Evolutionary conservation across 257 asterid species (phyloP).

Genomic region (Rehmannia glutinosa): DNA sequence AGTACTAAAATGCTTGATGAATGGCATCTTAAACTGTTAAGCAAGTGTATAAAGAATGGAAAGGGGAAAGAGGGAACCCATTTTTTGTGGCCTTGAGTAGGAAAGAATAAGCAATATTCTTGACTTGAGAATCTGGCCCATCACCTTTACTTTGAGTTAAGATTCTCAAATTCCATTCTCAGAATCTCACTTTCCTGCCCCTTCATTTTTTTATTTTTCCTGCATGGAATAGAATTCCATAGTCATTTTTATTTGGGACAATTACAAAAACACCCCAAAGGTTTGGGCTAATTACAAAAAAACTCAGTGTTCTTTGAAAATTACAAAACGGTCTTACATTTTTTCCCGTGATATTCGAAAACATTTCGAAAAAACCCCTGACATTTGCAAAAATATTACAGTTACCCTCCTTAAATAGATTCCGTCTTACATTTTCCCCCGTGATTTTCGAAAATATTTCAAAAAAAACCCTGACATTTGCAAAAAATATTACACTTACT

Average conservation of each 20-base stretch:
- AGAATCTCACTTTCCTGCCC: slow-evolving; percentile 28
- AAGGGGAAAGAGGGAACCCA: slow-evolving; percentile 47
- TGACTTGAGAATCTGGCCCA: slow-evolving; percentile 66
- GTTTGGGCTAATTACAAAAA: too few relatives aligned
- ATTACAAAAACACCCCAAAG: too few relatives aligned
- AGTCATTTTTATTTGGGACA: slow-evolving; percentile 41
- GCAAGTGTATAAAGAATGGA: slow-evolving; percentile 33
- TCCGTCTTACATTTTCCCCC: too few relatives aligned
- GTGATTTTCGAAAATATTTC: too few relatives aligned
- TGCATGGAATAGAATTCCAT: slow-evolving; percentile 47
- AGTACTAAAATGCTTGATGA: slow-evolving; percentile 23
- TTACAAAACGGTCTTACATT: too few relatives aligned
- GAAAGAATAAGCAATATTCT: slow-evolving; percentile 57
- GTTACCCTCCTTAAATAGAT: too few relatives aligned
- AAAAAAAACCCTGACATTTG: too few relatives aligned
- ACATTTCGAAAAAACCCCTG: too few relatives aligned
- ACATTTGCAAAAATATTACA: too few relatives aligned
- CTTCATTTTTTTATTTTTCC: neutral
- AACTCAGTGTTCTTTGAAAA: too few relatives aligned
- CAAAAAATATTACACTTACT: too few relatives aligned
- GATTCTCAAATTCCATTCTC: slow-evolving; percentile 59
- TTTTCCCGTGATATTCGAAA: too few relatives aligned
- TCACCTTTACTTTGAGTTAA: slow-evolving; percentile 51
- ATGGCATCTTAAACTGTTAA: slow-evolving; percentile 38
- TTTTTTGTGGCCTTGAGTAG: slow-evolving; percentile 62